phyloP scores from a whole-genome alignment of 768 basidiomycete genomes.

The Daedaleopsis nitida region DNA sequence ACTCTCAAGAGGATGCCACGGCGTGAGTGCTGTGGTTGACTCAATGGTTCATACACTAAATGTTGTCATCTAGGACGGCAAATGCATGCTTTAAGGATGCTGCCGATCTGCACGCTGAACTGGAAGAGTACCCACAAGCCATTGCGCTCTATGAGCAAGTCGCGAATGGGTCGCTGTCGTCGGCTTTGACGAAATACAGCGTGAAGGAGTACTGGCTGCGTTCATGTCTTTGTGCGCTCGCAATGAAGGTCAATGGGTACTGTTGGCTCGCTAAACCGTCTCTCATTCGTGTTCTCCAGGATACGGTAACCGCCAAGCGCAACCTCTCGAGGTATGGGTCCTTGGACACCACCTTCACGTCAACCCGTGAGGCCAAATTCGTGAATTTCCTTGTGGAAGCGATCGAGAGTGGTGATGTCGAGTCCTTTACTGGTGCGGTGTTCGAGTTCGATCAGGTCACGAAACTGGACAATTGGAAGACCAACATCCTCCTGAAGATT shows the following conservation, averaged over 20 bases:
- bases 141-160: conserved; percentile 91
- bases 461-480: conserved; percentile 97
- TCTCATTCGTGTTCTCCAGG: conserved; percentile 46
- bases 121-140: conserved; percentile 83
- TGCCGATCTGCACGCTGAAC: conserved; percentile 89
- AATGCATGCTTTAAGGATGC: conserved; percentile 96
- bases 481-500: conserved; percentile 83
- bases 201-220: conserved; percentile 98
- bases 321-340: conserved; percentile 76
- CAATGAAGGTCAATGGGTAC: conserved; percentile 66
- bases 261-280: neutral
- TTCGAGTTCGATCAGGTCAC: conserved; percentile 90
- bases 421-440: conserved; percentile 81
- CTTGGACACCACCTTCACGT: conserved; percentile 83
- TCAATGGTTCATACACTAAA: neutral
- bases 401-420: conserved; percentile 68
- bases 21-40: conserved; percentile 61
- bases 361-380: conserved; percentile 93
- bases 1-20: conserved; percentile 93
- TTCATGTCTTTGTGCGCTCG: conserved; percentile 84
- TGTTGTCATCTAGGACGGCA: conserved; percentile 67
- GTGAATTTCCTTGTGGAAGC: conserved; percentile 77
- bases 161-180: conserved; percentile 77
- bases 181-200: conserved; percentile 92
- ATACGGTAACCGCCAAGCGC: conserved; percentile 79